Conservation (phyloP, 805 yeast species). For the Diddensiella transvaalensis region DNA sequence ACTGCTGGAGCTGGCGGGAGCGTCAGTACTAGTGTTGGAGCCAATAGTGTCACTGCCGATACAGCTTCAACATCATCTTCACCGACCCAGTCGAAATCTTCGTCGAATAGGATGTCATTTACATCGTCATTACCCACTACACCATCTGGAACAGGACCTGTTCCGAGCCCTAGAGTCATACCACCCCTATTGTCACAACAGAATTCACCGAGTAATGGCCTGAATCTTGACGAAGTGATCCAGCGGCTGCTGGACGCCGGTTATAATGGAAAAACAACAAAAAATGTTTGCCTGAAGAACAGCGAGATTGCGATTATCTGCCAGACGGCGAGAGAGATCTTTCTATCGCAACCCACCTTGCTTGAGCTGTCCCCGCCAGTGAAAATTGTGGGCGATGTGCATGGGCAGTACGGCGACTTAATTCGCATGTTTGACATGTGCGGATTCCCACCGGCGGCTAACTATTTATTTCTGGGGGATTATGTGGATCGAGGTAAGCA, state of each 20-base stretch:
- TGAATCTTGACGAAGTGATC: slow-evolving; percentile 81
- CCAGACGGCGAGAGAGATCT: slow-evolving; percentile 81
- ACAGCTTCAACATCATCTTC: slow-evolving; percentile 2
- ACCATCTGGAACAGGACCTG: slow-evolving; percentile 18
- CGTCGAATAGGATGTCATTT: not conserved
- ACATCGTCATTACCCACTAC: slow-evolving; percentile 22
- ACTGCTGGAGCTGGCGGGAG: not conserved
- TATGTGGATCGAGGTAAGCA: slow-evolving; percentile 98
- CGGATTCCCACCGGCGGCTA: slow-evolving; percentile 94
- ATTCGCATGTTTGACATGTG: slow-evolving; percentile 89
- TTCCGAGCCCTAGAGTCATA: slow-evolving; percentile 14
- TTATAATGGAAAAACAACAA: slow-evolving; percentile 89
- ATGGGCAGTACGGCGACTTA: slow-evolving; percentile 92
- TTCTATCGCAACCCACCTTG: slow-evolving; percentile 84
- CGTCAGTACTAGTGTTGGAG: not conserved
- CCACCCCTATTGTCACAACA: slow-evolving; percentile 9
- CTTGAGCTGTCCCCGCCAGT: slow-evolving; percentile 84
- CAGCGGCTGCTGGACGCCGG: slow-evolving; percentile 94
- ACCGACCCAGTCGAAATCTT: slow-evolving; percentile 3
- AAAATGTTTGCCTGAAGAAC: slow-evolving; percentile 81
- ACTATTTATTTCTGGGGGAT: slow-evolving; percentile 90
- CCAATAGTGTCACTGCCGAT: not conserved
- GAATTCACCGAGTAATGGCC: slow-evolving; percentile 15
- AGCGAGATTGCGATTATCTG: slow-evolving; percentile 87
- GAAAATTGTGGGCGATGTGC: slow-evolving; percentile 89